Conservation (phyloP, 495 filamentous ascomycete species). For the Penicillium argentinense region DNA sequence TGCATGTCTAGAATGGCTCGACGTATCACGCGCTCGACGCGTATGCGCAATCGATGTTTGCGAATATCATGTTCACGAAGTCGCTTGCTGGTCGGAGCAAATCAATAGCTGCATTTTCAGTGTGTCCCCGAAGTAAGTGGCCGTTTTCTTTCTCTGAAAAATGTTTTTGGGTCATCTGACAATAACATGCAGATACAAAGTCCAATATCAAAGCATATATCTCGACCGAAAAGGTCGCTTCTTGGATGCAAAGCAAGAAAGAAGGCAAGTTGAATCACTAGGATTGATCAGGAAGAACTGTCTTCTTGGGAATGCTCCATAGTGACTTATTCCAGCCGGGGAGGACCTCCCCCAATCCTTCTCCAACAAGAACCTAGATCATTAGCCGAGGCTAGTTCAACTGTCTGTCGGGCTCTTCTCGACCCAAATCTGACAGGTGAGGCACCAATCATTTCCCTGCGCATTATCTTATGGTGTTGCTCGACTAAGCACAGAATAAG, state of each 20-base stretch:
- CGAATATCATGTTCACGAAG: conserved; percentile 27
- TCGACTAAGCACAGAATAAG: neutral
- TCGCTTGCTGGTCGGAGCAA: conserved; percentile 10
- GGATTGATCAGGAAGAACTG: too few relatives aligned
- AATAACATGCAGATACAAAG: conserved; percentile 20
- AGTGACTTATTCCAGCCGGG: conserved; percentile 8
- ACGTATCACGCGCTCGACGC: conserved; percentile 26
- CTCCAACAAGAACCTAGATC: conserved; percentile 26
- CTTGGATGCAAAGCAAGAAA: conserved; percentile 24
- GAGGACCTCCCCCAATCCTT: conserved; percentile 19
- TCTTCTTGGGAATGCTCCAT: too few relatives aligned
- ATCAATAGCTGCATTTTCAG: conserved; percentile 21
- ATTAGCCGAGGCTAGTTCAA: conserved; percentile 18
- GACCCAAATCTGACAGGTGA: conserved; percentile 24
- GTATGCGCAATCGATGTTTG: conserved; percentile 29
- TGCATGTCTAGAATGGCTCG: conserved; percentile 12
- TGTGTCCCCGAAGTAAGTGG: conserved; percentile 25
- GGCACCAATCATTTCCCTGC: neutral
- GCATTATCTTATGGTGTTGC: neutral
- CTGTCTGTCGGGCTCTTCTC: conserved; percentile 22
- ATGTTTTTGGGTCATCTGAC: neutral
- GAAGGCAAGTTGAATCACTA: conserved; percentile 21
- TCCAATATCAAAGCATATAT: conserved; percentile 18
- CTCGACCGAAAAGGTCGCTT: conserved; percentile 16
- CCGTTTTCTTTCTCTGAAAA: neutral